Evolutionary conservation across 2,329 filamentous ascomycete genomes (phyloP).

Genomic region (Trichoderma harzianum): DNA sequence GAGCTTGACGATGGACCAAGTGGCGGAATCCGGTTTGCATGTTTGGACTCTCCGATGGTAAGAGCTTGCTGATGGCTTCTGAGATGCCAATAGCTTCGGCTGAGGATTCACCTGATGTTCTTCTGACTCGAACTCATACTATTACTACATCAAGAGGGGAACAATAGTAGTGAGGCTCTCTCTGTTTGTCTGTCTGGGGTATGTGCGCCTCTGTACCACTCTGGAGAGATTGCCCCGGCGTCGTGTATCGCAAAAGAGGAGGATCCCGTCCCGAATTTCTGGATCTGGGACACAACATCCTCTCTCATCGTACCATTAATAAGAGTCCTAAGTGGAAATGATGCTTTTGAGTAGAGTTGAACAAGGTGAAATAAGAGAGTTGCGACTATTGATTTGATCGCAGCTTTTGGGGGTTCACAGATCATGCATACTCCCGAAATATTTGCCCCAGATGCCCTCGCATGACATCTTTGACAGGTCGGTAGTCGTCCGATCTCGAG

Average conservation of each 20-base stretch:
- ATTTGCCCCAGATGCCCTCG: not conserved
- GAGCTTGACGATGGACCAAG: not conserved
- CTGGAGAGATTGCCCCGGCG: not conserved
- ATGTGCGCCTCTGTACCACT: not conserved
- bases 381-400: constrained; percentile 5
- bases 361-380: not conserved
- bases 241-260: not conserved
- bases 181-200: not conserved
- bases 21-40: not conserved
- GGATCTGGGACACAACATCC: not conserved
- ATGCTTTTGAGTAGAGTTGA: not conserved
- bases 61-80: not conserved
- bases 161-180: not conserved
- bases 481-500: not conserved
- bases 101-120: not conserved
- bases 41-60: not conserved
- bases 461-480: constrained; percentile 8
- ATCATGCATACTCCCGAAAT: not conserved
- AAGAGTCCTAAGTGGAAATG: not conserved
- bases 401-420: not conserved
- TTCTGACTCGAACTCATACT: too few relatives aligned
- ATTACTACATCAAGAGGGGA: not conserved
- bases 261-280: constrained; percentile 4
- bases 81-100: not conserved
- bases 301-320: not conserved